Evolutionary conservation across 2,329 filamentous ascomycete genomes (phyloP), one percentile per base, ranked within the genome.

Genomic region (Apiospora malaysiana): DNA sequence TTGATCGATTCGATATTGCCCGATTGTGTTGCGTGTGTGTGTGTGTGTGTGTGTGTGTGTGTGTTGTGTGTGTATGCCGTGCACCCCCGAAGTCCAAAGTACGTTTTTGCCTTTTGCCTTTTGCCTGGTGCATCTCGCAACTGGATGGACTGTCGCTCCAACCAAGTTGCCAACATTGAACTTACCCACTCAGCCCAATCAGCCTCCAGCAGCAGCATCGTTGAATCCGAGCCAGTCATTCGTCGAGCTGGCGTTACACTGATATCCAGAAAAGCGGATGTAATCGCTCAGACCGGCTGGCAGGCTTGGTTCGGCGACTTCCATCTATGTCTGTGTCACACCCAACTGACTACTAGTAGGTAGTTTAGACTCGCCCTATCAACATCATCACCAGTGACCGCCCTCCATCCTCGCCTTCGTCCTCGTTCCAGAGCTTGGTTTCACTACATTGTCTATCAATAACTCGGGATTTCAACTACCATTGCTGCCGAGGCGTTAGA

Each of bases 171-270:
- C n/a, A n/a, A n/a, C n/a, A n/a, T n/a, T n/a, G n/a, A n/a, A 40
- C 32, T 21, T 32, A 63, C 56, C 49, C 51, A 59, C 51, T 59
- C 56, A 63, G 56, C 56, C 56, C 56, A 67, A 67, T 46, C 65
- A 67, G 65, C 65, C 43, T 63, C 56, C 56, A 32, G 56, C 37
- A n/a, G 56, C 32, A n/a, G 56, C 32, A 32, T 37, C 21, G 21
- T 37, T 12, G 18, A 40, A 9, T 27, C 42, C 65, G 40, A n/a
- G 32, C 65, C 65, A 45, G 40, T 67, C 65, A 45, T 43, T 46
- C 7, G 40, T 46, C 43, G 37, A 45, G 23, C 23, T 67, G n/a
- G 40, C 40, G 40, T 67, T 67, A 67, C 65, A 67, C 65, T 32
- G 40, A 43, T 32, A 25, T 66, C 63, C 51, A 37, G 51, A 37